Conservation (phyloP, 768 basidiomycete species). For the Gloeostereum incarnatum region DNA sequence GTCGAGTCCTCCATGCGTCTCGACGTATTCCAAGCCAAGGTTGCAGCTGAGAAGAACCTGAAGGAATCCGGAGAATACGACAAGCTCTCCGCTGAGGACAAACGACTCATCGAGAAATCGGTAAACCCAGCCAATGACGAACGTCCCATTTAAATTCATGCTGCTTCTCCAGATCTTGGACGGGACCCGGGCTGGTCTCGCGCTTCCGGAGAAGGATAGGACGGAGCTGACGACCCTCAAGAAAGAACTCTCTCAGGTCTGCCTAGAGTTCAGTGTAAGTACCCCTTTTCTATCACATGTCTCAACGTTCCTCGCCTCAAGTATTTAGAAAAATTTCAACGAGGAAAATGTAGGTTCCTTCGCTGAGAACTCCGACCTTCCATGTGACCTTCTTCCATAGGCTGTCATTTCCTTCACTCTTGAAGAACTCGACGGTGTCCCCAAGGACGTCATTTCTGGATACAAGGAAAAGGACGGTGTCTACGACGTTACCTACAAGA, state of each 20-base stretch:
- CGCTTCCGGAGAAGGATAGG: slow-evolving; percentile 54
- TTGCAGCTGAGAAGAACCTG: slow-evolving; percentile 60
- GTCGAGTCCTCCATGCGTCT: slow-evolving; percentile 77
- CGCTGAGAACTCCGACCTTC: neutral
- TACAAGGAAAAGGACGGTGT: slow-evolving; percentile 55
- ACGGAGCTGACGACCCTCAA: slow-evolving; percentile 48
- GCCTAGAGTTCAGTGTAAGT: slow-evolving; percentile 71
- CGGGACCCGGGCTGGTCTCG: slow-evolving; percentile 72
- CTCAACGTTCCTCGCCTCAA: slow-evolving; percentile 4
- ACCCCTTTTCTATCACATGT: neutral
- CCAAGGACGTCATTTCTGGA: slow-evolving; percentile 69
- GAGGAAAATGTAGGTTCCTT: slow-evolving; percentile 59
- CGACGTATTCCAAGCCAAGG: slow-evolving; percentile 71
- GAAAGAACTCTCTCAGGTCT: slow-evolving; percentile 70
- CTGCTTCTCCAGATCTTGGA: slow-evolving; percentile 42
- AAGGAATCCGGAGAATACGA: slow-evolving; percentile 54
- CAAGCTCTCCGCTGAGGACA: slow-evolving; percentile 53
- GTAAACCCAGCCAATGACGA: slow-evolving; percentile 19
- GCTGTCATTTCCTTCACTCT: slow-evolving; percentile 53
- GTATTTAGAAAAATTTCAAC: slow-evolving; percentile 84
- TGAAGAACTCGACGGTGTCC: slow-evolving; percentile 75
- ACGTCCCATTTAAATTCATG: neutral
- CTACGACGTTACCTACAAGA: slow-evolving; percentile 74
- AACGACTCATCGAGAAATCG: slow-evolving; percentile 77
- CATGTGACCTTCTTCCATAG: slow-evolving; percentile 21